Conservation (phyloP, 345 rosid species). For the Lepidium africanum region DNA sequence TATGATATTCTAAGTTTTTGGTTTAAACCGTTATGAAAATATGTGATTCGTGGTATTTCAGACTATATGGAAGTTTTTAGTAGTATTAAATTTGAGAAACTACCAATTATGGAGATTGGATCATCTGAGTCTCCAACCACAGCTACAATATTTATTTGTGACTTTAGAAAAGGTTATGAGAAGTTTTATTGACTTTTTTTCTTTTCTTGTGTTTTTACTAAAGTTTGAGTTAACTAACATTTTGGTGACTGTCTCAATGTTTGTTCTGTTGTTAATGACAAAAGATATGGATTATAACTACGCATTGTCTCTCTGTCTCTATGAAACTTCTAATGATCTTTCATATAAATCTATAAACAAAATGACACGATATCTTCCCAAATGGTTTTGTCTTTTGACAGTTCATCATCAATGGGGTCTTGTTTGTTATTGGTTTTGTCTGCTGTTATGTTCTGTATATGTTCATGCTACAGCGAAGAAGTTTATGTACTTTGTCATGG, state of each 20-base stretch:
- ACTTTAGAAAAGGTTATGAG: not conserved
- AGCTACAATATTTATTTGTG: too few relatives aligned
- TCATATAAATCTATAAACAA: constrained; percentile 15
- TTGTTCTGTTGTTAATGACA: not conserved
- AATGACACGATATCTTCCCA: constrained; percentile 17
- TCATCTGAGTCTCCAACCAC: too few relatives aligned
- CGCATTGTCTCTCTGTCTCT: constrained; percentile 15
- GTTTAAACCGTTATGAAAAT: too few relatives aligned
- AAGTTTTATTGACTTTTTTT: not conserved
- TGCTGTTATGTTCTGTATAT: not conserved
- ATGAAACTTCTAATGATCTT: constrained; percentile 19
- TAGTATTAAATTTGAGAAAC: too few relatives aligned
- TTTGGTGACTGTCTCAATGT: not conserved
- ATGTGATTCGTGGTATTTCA: too few relatives aligned
- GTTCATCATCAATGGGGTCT: constrained; percentile 26
- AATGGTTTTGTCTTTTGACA: constrained; percentile 23
- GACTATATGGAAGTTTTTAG: too few relatives aligned
- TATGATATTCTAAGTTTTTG: too few relatives aligned
- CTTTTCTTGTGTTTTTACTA: not conserved
- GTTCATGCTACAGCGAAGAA: constrained; percentile 17
- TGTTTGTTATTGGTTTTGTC: not conserved
- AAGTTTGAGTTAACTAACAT: not conserved
- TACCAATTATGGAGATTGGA: too few relatives aligned
- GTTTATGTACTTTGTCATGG: constrained; percentile 11
- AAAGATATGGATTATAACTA: not conserved